Evolutionary conservation across 2,329 filamentous ascomycete species (phyloP).

Genomic region (Stemphylium lycopersici): DNA sequence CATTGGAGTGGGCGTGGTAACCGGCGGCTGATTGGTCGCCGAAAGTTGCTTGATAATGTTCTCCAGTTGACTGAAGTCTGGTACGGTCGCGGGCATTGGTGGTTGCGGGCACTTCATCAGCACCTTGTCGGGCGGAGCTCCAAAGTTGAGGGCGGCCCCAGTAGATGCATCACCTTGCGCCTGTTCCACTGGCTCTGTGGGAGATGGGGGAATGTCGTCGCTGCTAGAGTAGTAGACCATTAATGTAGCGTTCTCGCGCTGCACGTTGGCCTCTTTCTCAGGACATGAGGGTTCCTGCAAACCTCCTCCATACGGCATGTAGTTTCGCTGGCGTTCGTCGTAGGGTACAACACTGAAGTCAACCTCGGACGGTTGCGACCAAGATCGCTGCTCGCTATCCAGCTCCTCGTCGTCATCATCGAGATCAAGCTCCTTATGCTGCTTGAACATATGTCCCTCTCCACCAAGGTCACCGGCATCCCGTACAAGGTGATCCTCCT

Average conservation of each 20-base stretch:
- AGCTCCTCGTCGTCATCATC: conserved; percentile 66
- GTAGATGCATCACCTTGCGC: conserved; percentile 21
- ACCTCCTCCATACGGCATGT: conserved; percentile 54
- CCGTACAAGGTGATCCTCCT: conserved; percentile 70
- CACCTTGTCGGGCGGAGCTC: conserved; percentile 39
- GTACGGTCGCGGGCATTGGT: conserved; percentile 13
- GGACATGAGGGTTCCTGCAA: conserved; percentile 46
- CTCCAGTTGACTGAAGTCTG: conserved; percentile 36
- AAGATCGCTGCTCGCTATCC: conserved; percentile 42
- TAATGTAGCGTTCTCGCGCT: conserved; percentile 54
- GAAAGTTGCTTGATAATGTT: conserved; percentile 39
- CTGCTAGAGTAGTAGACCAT: conserved; percentile 55
- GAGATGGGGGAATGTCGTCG: conserved; percentile 55
- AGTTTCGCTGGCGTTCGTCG: conserved; percentile 53
- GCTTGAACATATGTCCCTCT: conserved; percentile 62
- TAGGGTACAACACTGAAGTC: conserved; percentile 52
- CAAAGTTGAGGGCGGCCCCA: conserved; percentile 46
- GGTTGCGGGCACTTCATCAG: conserved; percentile 31
- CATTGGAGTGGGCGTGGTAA: conserved; percentile 11
- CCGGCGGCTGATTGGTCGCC: conserved; percentile 14
- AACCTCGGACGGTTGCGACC: conserved; percentile 43
- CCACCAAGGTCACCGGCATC: conserved; percentile 76
- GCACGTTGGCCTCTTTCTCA: conserved; percentile 53
- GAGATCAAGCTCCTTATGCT: conserved; percentile 69
- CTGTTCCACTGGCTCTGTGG: conserved; percentile 53